Base-by-base conservation (phyloP, 1,284 basidiomycete species). In the Ganoderma multipileum region DNA sequence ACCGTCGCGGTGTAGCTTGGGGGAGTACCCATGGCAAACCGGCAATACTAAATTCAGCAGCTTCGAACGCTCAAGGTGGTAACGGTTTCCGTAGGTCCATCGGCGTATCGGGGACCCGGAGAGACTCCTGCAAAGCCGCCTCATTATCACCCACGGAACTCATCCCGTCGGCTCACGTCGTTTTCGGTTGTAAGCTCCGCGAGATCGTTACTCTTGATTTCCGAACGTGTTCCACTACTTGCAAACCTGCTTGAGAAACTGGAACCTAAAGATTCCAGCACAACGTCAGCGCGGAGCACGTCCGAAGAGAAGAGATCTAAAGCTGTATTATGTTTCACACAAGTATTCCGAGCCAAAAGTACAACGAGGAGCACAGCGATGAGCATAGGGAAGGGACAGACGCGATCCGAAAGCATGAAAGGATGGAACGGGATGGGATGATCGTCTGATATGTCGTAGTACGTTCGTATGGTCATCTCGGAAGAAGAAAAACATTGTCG, bases 241-340 rank as follows among this genome's bases (percentile, higher is more conserved):
- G 26, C 50, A 9, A 16, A 54, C 12, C 3, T 20, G 11, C 26
- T 12, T 33, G 33, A 3, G 33, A 23, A n/a, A 54, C 5, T 33
- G 36, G 26, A 28, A 57, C 36, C 28, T 4, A 57, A 36, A 20
- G 28, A 2, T n/a, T n/a, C n/a, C 54, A 52, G 14, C 26, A 9
- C 8, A 52, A 14, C 50, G 33, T n/a, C 55, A n/a, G 20, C 33
- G 16, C 9, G 33, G 54, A 59, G 12, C 4, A 23, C 16, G 20
- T 50, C n/a, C 30, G 55, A 5, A 33, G 33, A 61, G 60, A 64
- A 41, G 52, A 62, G 55, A 41, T 71, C 70, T 71, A 69, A 69
- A 47, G 39, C 60, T 68, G 62, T 64, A 71, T 71, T 71, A 71
- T 69, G 68, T 69, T 66, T 67, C 67, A 71, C 67, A 71, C 47